phyloP scores from a whole-genome alignment of 345 rosid species.

The Pistacia integerrima region DNA sequence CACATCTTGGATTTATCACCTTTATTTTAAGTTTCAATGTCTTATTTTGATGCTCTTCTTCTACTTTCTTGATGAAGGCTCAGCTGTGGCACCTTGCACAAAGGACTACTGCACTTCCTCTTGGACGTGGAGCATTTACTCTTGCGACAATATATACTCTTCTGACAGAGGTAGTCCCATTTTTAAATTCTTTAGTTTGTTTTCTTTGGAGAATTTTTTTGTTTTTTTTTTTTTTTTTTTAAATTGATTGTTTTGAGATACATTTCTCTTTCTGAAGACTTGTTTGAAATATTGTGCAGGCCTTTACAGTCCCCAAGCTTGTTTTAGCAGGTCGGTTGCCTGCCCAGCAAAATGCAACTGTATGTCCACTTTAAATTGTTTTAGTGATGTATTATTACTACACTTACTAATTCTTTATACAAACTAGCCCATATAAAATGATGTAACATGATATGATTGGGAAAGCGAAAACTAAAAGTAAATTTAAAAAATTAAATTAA shows the following conservation, averaged over 20 bases:
- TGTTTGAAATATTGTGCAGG: conserved; percentile 49
- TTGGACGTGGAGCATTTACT: conserved; percentile 98
- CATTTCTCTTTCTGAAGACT: conserved; percentile 18
- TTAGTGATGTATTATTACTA: conserved; percentile 4
- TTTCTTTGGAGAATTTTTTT: not conserved
- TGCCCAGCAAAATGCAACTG: conserved; percentile 98
- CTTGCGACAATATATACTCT: conserved; percentile 91
- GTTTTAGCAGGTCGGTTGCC: conserved; percentile 97
- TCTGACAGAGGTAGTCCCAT: conserved; percentile 67
- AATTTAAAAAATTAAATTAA: too few relatives aligned
- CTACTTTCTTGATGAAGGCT: conserved; percentile 50
- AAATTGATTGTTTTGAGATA: conserved; percentile 25
- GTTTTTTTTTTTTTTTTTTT: not conserved
- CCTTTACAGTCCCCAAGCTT: conserved; percentile 95
- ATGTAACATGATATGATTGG: too few relatives aligned
- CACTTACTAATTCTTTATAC: too few relatives aligned
- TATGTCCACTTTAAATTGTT: conserved; percentile 44
- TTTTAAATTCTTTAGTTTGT: not conserved
- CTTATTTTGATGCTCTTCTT: conserved; percentile 17
- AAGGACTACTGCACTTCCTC: conserved; percentile 93
- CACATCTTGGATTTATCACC: not conserved
- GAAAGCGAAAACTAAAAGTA: too few relatives aligned
- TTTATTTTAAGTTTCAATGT: not conserved
- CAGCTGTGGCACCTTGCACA: conserved; percentile 97
- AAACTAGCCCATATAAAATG: too few relatives aligned